Evolutionary conservation across 129 eudicot species (phyloP).

Genomic region (Tanacetum coccineum): DNA sequence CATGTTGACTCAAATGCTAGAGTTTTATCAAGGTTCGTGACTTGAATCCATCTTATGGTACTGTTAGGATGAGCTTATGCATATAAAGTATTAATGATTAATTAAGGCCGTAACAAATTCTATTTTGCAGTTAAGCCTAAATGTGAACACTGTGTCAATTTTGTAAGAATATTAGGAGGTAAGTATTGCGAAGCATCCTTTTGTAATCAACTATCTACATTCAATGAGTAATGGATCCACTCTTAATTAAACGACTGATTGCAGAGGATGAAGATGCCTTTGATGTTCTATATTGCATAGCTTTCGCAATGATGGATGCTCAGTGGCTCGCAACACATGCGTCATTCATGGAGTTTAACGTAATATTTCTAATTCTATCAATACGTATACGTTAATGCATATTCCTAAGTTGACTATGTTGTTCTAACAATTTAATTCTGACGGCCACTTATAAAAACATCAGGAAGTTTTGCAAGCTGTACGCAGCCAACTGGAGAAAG

Average conservation of each 20-base stretch:
- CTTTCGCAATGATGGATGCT: conserved; percentile 58
- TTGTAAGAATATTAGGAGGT: conserved; percentile 23
- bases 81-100: neutral
- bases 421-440: neutral
- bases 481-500: conserved; percentile 80
- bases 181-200: too few species aligned
- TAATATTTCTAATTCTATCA: conserved; percentile 26
- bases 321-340: conserved; percentile 89
- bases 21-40: conserved; percentile 51
- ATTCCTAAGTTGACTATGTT: too few species aligned
- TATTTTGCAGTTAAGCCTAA: conserved; percentile 61
- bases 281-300: conserved; percentile 26
- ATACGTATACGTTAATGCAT: neutral
- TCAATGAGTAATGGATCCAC: too few species aligned
- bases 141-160: conserved; percentile 49
- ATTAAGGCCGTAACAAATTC: conserved; percentile 11
- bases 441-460: neutral
- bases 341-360: conserved; percentile 80
- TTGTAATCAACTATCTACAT: too few species aligned
- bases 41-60: conserved; percentile 2
- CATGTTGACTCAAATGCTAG: conserved; percentile 79
- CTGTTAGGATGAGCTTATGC: too few species aligned
- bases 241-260: too few species aligned
- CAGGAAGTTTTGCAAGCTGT: conserved; percentile 73
- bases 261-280: too few species aligned